A percentile compares a stretch with the other conserved stretches of the same genome.
phyloP scores from a whole-genome alignment of 306 rosid genomes.

The Quercus agrifolia region DNA sequence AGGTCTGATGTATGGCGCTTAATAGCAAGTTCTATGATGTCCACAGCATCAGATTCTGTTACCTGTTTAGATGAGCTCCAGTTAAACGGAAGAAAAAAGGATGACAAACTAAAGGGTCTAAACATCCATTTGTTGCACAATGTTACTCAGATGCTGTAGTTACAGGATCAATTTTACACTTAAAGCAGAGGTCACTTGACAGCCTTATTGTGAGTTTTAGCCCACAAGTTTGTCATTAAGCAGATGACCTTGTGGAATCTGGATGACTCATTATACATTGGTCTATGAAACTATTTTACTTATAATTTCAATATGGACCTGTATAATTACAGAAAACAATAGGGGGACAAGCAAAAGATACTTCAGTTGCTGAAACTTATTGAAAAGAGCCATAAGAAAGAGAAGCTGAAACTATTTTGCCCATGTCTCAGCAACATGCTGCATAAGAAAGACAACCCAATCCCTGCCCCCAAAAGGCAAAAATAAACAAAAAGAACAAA shows the following conservation, averaged over 20 bases:
- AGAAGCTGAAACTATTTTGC: not conserved
- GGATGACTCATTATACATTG: not conserved
- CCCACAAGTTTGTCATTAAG: not conserved
- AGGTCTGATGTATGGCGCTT: slow-evolving; percentile 71
- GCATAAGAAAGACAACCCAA: not conserved
- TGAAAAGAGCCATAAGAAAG: not conserved
- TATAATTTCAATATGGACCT: not conserved
- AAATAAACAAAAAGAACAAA: not conserved
- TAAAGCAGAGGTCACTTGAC: not conserved
- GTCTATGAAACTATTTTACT: not conserved
- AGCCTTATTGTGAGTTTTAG: not conserved
- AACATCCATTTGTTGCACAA: not conserved
- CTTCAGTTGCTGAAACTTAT: not conserved
- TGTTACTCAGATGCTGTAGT: not conserved
- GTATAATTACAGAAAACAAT: not conserved
- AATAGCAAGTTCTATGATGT: slow-evolving; percentile 64
- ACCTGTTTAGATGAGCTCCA: slow-evolving; percentile 53
- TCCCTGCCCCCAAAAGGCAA: not conserved
- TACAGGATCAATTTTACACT: not conserved
- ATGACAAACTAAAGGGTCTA: not conserved
- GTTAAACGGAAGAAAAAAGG: not conserved
- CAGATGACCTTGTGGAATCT: not conserved
- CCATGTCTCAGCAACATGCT: not conserved
- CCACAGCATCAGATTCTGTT: slow-evolving; percentile 84
- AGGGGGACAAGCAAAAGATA: not conserved